Evolutionary conservation across 2,329 filamentous ascomycete genomes (phyloP), one percentile per base, ranked within the genome.

Genomic region (Diaporthe nobilis): DNA sequence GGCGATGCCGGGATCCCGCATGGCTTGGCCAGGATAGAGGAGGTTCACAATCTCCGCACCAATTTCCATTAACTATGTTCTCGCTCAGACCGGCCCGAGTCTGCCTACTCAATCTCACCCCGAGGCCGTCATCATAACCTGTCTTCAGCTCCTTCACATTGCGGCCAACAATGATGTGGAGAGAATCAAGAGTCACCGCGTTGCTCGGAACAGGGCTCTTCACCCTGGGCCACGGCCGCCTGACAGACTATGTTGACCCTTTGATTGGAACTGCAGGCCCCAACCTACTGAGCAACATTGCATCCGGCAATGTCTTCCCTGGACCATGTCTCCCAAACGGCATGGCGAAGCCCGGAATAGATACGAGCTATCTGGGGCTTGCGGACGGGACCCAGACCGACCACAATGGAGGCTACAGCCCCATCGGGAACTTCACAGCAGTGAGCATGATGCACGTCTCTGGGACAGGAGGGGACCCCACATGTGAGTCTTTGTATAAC

Each of bases 291-390:
- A 71, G 65, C n/a, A 61, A 34, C 55, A 63, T 71, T 31, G 73
- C 67, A 2, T 44, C 65, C 4, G 73, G 73, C 8, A 75, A 75
- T 55, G 67, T 71, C 37, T 75, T 75, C 22, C 67, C 73, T 0
- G 73, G 73, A 10, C 65, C 73, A 3, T 70, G 65, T 13, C 57
- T 71, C 22, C 73, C 73, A 2, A 71, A 70, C 28, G 53, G 44
- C 22, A 75, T 75, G 73, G 73, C 73, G 28, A 75, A 75, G 37
- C 65, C 71, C 22, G 73, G 73, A n/a, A 75, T 75, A 28, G 73
- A 75, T 8, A 75, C 73, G 8, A 75, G 73, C 28, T 75, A 57
- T 44, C 51, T 34, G 7, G 73, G 73, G 4, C 47, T 75, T 22
- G 25, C 58, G 15, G 73, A 55, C 15, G 65, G 70, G 8, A 71